Conservation (phyloP, 345 rosid genomes). For the Arabidopsis arenosa region DNA sequence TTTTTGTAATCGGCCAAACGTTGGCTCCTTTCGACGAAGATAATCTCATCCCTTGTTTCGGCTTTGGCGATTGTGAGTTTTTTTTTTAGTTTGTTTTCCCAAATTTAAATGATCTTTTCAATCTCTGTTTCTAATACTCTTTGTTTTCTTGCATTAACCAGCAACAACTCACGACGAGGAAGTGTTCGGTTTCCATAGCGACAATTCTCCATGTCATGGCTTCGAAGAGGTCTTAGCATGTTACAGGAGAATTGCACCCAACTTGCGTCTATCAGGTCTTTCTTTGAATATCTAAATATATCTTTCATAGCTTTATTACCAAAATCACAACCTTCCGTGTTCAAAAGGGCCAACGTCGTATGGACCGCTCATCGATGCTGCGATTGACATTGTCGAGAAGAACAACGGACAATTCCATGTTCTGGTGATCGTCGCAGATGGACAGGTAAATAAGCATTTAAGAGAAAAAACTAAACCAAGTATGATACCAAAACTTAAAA, state of each 20-base stretch:
- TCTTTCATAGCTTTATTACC: conserved; percentile 6
- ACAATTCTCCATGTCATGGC: conserved; percentile 78
- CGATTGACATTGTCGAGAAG: conserved; percentile 68
- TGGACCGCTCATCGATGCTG: conserved; percentile 72
- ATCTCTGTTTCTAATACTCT: not conserved
- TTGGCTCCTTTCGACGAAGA: conserved; percentile 89
- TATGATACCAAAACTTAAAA: not conserved
- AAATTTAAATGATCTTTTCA: not conserved
- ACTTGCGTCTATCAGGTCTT: conserved; percentile 68
- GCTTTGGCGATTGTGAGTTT: conserved; percentile 73
- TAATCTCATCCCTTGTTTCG: conserved; percentile 80
- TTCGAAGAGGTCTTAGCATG: conserved; percentile 85
- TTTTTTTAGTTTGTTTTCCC: not conserved
- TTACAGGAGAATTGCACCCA: conserved; percentile 64
- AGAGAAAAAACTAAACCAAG: not conserved
- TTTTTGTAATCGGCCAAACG: conserved; percentile 74
- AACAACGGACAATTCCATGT: conserved; percentile 80
- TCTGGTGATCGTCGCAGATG: conserved; percentile 75
- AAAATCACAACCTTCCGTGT: conserved; percentile 14
- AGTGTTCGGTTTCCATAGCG: conserved; percentile 74
- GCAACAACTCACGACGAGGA: conserved; percentile 79
- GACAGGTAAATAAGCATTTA: conserved; percentile 59
- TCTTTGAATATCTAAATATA: not conserved
- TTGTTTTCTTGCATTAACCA: conserved; percentile 33
- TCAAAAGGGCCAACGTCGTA: conserved; percentile 79